These are phyloP conservation scores for Pseudozyma pruni DNA, from an alignment of 1,284 basidiomycete species.

Conservation along the genomic window DNA sequence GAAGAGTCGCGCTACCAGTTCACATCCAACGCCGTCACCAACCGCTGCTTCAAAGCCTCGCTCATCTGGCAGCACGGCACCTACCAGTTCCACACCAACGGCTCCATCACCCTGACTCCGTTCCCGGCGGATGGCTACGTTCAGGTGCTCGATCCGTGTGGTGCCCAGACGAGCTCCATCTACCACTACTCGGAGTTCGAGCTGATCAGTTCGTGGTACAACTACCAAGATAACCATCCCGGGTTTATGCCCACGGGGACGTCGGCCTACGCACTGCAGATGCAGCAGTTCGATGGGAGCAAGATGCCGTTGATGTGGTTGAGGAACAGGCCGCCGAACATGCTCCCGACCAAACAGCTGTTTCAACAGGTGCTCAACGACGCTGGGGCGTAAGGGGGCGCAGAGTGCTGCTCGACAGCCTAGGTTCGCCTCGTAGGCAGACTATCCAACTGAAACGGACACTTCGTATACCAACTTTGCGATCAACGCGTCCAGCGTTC, in stretches of 20 bases:
- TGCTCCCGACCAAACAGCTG: conserved; percentile 63
- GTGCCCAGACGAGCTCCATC: conserved; percentile 42
- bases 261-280: conserved; percentile 50
- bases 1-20: conserved; percentile 58
- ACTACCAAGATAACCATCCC: conserved; percentile 49
- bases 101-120: conserved; percentile 51
- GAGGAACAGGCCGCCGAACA: conserved; percentile 54
- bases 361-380: conserved; percentile 54
- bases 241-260: conserved; percentile 42
- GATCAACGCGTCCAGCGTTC: too few relatives aligned
- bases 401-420: too few relatives aligned
- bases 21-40: conserved; percentile 52
- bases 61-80: conserved; percentile 66
- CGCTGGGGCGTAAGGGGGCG: conserved; percentile 14
- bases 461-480: neutral
- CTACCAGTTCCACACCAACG: conserved; percentile 58
- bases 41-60: conserved; percentile 61
- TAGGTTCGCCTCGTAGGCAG: too few relatives aligned
- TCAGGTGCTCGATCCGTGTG: conserved; percentile 59
- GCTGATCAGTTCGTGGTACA: conserved; percentile 57
- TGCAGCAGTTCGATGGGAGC: conserved; percentile 46
- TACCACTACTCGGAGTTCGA: conserved; percentile 58
- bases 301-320: conserved; percentile 57
- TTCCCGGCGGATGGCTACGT: conserved; percentile 61
- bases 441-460: too few relatives aligned